Evolutionary conservation across 176 grass and related monocot species (phyloP), one percentile per base, ranked within the genome.

Genomic region (Hyparrhenia diplandra): DNA sequence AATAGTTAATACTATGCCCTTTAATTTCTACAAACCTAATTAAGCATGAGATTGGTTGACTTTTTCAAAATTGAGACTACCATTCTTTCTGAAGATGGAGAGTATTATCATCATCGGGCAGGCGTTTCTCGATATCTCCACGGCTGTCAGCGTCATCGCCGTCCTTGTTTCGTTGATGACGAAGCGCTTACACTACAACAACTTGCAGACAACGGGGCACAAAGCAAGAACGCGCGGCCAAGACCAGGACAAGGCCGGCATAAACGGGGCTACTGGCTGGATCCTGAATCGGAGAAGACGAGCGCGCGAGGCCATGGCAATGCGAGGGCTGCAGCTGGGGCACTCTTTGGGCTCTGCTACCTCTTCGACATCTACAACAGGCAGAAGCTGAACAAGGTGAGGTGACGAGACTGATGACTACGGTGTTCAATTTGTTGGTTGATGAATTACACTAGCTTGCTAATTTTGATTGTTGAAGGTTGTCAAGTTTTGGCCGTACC

Each of bases 401-500:
- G 24, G 24, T 60, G 7, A 24, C n/a, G 0, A 32, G 46, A 51
- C 1, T 52, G 47, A 52, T 52, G 47, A 52, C 17, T 7, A 52
- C 17, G 6, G 47, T 52, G 47, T 52, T 52, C 18, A 46, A 46
- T 46, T 18, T 49, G 16, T 47, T 51, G 45, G 13, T 42, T 11
- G 45, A 20, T 51, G 45, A 17, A 47, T 47, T 16, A 17, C 45
- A 47, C 45, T 47, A 45, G 42, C 40, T 42, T 12, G 10, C 37
- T 45, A 47, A 4, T 51, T 51, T 52, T 52, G 47, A 52, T 52
- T 52, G 17, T 52, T 52, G 17, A 52, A 47, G 45, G 5, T 49
- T 49, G 4, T 49, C 46, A 49, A 49, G 46, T 18, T 49, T 49
- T 52, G 2, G 17, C 85, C 88, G 7, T 97, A 73, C 70, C 88